phyloP scores from a whole-genome alignment of 2,329 filamentous ascomycete species.

The Penicillium sp. region DNA sequence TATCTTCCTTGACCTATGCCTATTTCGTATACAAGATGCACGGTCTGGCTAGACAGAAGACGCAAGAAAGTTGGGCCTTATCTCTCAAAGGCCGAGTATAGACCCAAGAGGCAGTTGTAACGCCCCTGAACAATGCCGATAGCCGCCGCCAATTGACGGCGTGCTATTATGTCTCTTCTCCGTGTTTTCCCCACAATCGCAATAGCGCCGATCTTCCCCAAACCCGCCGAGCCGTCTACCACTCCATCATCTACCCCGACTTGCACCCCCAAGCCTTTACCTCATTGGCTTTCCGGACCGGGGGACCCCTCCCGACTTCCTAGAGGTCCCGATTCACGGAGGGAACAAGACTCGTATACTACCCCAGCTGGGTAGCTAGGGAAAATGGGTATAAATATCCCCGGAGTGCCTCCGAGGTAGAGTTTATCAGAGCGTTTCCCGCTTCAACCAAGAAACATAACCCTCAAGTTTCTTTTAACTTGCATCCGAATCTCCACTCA shows the following conservation, averaged over 20 bases:
- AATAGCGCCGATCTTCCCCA: conserved; percentile 3
- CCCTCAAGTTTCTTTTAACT: background rate
- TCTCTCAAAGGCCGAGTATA: conserved; percentile 1
- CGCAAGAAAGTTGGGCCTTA: background rate
- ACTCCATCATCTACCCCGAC: conserved; percentile 1
- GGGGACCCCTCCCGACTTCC: background rate
- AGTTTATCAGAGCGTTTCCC: background rate
- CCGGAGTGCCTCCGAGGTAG: background rate
- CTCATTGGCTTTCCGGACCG: background rate
- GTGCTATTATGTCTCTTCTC: background rate
- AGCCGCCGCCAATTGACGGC: background rate
- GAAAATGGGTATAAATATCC: conserved; percentile 1
- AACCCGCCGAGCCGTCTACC: background rate
- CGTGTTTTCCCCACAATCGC: conserved; percentile 1
- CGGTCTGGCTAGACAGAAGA: background rate
- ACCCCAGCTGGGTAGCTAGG: background rate
- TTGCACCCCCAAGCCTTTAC: background rate
- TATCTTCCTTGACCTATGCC: background rate
- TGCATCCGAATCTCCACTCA: background rate
- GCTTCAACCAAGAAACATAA: background rate
- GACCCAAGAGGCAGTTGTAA: background rate
- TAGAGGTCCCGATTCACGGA: background rate
- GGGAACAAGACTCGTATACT: background rate
- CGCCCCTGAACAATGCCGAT: background rate
- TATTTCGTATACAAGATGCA: background rate